These are phyloP conservation scores for Gillenia trifoliata DNA, from an alignment of 306 rosid species.

Conservation along the genomic window DNA sequence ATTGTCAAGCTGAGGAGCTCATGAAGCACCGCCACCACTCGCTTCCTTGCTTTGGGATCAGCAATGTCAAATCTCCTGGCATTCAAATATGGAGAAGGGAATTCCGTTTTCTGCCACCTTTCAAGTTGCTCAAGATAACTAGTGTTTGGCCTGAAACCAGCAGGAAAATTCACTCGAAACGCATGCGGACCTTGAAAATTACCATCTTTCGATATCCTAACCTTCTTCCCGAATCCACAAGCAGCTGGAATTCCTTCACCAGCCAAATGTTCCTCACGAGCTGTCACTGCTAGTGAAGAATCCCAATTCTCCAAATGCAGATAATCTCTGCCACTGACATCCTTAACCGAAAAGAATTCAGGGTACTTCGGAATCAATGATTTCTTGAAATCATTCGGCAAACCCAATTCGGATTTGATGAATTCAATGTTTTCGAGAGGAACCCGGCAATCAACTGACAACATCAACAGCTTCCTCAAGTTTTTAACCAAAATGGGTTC, in stretches of 20 bases:
- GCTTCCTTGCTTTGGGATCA: conserved; percentile 68
- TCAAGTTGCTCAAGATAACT: conserved; percentile 58
- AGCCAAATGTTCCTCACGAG: conserved; percentile 45
- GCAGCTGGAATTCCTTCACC: conserved; percentile 31
- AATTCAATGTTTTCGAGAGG: conserved; percentile 55
- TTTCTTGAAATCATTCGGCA: conserved; percentile 43
- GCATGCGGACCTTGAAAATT: conserved; percentile 57
- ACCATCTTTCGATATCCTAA: conserved; percentile 67
- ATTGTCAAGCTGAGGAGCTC: conserved; percentile 80
- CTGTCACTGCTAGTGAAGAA: conserved; percentile 56
- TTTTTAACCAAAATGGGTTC: conserved; percentile 69
- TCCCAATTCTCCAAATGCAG: conserved; percentile 81
- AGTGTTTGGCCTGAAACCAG: conserved; percentile 69
- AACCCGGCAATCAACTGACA: conserved; percentile 59
- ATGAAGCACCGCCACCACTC: conserved; percentile 69
- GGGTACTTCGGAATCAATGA: conserved; percentile 56
- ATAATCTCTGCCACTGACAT: conserved; percentile 38
- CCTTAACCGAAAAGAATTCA: conserved; percentile 49
- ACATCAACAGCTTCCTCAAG: conserved; percentile 65
- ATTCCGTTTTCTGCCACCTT: conserved; percentile 79
- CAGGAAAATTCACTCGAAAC: conserved; percentile 56
- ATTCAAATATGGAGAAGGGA: conserved; percentile 81
- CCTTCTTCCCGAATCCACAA: conserved; percentile 28
- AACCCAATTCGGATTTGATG: conserved; percentile 55
- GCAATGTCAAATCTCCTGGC: conserved; percentile 67